These are phyloP conservation scores for Hypoxylon sp. DNA, from an alignment of 2,329 filamentous ascomycete genomes.

Conservation along the genomic window DNA sequence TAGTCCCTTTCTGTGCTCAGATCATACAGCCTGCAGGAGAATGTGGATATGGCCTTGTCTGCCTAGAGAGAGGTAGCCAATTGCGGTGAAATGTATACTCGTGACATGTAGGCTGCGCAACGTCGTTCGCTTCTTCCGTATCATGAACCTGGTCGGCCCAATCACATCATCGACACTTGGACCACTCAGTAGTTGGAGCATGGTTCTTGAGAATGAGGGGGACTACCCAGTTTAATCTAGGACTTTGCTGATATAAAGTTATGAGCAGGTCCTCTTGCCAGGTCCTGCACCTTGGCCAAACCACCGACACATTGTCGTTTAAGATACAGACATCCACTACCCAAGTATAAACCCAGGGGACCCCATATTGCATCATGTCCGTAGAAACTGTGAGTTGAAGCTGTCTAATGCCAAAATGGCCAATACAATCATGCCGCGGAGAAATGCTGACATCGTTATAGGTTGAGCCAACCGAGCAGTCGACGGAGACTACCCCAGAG, in stretches of 20 bases:
- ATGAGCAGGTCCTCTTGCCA: background rate
- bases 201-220: background rate
- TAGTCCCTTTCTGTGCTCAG: background rate
- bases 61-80: slow-evolving; percentile 22
- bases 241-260: slow-evolving; percentile 23
- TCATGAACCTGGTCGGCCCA: slow-evolving; percentile 18
- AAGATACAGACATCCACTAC: background rate
- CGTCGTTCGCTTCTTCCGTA: slow-evolving; percentile 2
- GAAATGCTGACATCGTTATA: slow-evolving; percentile 58
- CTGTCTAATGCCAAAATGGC: background rate
- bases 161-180: slow-evolving; percentile 25
- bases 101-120: slow-evolving; percentile 10
- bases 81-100: slow-evolving; percentile 1
- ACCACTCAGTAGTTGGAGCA: slow-evolving; percentile 19
- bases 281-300: background rate
- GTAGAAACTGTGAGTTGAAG: slow-evolving; percentile 24
- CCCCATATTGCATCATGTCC: slow-evolving; percentile 15
- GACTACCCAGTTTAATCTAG: slow-evolving; percentile 14
- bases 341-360: background rate
- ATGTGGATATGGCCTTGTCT: slow-evolving; percentile 24
- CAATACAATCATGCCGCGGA: background rate
- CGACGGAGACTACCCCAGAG: background rate
- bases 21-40: slow-evolving; percentile 18
- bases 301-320: background rate
- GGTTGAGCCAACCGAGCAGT: slow-evolving; percentile 9